Percentiles rank a stretch among this genome's conserved stretches.
phyloP scores from a whole-genome alignment of 2,329 filamentous ascomycete genomes.

The Diaporthe batatas region DNA sequence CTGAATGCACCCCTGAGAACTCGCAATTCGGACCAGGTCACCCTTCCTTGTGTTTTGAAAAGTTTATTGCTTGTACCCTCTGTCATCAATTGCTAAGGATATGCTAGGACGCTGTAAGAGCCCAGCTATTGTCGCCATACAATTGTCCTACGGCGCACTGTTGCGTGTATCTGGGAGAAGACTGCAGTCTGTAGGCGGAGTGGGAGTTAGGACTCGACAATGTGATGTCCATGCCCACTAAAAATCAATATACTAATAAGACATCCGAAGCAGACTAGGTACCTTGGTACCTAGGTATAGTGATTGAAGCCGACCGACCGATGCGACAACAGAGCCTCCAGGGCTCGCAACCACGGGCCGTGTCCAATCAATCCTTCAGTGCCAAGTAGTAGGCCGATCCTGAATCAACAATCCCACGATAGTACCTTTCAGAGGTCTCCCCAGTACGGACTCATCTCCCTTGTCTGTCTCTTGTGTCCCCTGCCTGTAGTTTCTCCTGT shows the following conservation, averaged over 20 bases:
- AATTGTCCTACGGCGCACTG: background rate
- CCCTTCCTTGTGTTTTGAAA: background rate
- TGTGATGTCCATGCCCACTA: background rate
- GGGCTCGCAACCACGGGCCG: too few relatives aligned
- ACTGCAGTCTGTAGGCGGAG: background rate
- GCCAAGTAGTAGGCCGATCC: too few relatives aligned
- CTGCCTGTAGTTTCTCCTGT: background rate
- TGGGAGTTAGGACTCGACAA: background rate
- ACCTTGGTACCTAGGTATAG: too few relatives aligned
- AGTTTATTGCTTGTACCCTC: background rate
- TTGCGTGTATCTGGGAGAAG: background rate
- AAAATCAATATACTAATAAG: background rate
- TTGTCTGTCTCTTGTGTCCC: background rate
- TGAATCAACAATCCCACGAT: too few relatives aligned
- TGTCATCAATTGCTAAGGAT: background rate
- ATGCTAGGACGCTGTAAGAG: background rate
- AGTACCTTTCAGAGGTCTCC: conserved; percentile 4
- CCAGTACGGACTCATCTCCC: background rate
- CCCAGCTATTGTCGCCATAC: background rate
- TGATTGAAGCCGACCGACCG: too few relatives aligned
- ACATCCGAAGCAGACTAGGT: background rate
- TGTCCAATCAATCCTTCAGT: background rate
- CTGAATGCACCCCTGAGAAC: conserved; percentile 8
- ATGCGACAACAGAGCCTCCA: too few relatives aligned
- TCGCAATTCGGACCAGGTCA: conserved; percentile 10